Evolutionary conservation across 805 yeast genomes (phyloP).

Genomic region (Scheffersomyces amazonensis): DNA sequence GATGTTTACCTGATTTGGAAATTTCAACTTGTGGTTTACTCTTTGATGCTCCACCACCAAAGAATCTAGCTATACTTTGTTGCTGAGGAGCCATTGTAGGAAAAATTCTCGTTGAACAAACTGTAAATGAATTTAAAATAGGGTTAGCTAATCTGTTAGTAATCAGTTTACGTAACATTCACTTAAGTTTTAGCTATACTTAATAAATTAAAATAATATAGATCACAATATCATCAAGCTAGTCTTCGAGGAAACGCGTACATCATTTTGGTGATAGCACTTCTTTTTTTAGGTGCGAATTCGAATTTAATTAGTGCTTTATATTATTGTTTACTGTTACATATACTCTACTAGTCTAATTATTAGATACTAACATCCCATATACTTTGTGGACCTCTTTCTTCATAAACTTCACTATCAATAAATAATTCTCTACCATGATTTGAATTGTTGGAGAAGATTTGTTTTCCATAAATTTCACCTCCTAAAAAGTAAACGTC

Average conservation of each 20-base stretch:
- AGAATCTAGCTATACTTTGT: slow-evolving; percentile 33
- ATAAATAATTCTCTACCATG: slow-evolving; percentile 63
- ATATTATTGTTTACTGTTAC: not conserved
- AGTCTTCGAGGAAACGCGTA: no score
- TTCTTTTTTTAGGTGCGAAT: no score
- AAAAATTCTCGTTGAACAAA: no score
- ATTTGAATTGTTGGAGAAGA: slow-evolving; percentile 57
- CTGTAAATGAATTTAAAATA: no score
- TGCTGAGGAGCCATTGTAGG: slow-evolving; percentile 29
- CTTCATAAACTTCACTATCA: slow-evolving; percentile 67
- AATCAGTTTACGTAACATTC: no score
- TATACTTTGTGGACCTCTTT: slow-evolving; percentile 75
- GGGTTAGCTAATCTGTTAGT: no score
- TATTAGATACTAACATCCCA: slow-evolving; percentile 54
- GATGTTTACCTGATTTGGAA: not conserved
- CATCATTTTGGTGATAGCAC: no score
- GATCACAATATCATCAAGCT: no score
- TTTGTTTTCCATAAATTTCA: slow-evolving; percentile 82
- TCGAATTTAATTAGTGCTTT: no score
- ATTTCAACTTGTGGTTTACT: not conserved
- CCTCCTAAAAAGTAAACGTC: slow-evolving; percentile 83
- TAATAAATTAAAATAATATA: no score
- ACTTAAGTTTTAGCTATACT: no score
- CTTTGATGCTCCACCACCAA: slow-evolving; percentile 8
- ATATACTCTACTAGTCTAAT: not conserved